Base-by-base conservation (phyloP, 2,329 filamentous ascomycete genomes). In the Beauveria bassiana region DNA sequence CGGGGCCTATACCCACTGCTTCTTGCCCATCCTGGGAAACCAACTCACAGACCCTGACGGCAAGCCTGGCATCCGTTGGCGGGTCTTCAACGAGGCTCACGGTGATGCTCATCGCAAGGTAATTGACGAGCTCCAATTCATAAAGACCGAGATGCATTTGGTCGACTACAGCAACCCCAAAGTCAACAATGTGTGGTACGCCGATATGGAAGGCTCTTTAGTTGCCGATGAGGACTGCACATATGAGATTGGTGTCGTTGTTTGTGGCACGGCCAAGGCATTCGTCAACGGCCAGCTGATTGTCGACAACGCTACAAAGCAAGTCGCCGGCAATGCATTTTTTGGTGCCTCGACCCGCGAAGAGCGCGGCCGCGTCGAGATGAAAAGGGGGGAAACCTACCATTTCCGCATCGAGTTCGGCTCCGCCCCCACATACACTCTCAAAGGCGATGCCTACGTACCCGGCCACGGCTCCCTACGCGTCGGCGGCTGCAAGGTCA, bases 201-300 rank as follows among this genome's bases (percentile, higher is more conserved):
- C 81, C 34, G 81, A 86, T 56, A 78, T 87, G 65, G 85, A 88
- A 65, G 84, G 84, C 24, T 79, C 75, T 5, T 79, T 86, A 55
- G 81, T 82, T 1, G 81, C 86, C 1, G 81, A 86, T 4, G 81
- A 86, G 64, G 82, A 84, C 65, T 79, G 79, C 46, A 74, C 79
- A 1, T 89, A 85, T 70, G 85, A 89, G 68, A 82, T 90, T 61
- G 83, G 86, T n/a, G 75, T 88, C 28, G 83, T 84, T 5, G 86
- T 89, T 8, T 81, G 81, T 49, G 87, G 87, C 28, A 86, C 84
- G 1, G 86, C 85, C n/a, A 84, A 83, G 65, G 76, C 89, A 12
- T 86, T 81, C 65, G 79, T 89, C 61, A 82, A 89, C 65, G 85
- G 77, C 63, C 75, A 85, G 62, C 73, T 87, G 3, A 76, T 89